Base-by-base conservation (phyloP, 164 flowering plant species). In the Berberis thunbergii region DNA sequence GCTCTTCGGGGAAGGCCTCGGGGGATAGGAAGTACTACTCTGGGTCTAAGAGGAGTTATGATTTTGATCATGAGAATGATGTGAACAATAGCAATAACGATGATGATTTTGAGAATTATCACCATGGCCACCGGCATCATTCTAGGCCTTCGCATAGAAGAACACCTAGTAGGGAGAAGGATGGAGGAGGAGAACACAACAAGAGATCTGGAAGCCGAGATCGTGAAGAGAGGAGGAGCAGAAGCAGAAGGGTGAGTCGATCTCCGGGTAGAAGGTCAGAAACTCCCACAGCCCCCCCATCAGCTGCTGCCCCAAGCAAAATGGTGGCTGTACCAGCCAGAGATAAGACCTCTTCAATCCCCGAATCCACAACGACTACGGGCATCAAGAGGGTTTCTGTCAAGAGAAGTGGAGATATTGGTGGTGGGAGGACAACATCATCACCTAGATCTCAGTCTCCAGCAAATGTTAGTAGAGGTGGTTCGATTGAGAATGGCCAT, bases 391-490 rank as follows among this genome's bases (percentile, higher is more conserved):
- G 87, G 77, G 76, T 83, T 41, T 73, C 80, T 12, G 88, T 81
- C 49, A 87, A 82, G 84, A 84, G 87, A 61, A 26, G 26, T 26
- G 26, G 26, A 26, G 26, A 26, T 26, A 26, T 26, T 26, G 26
- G 26, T 26, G 26, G 26, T 26, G 26, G 0, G 26, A 26, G 26
- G 26, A 69, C 68, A 48, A 79, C 69, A 3, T 83, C 86, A 2
- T 84, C 96, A 0, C 96, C 97, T 1, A 76, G 97, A 1, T 81
- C 97, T n/a, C 80, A 78, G 62, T 88, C 98, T 0, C 97, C 98
- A 4, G 94, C 87, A 0, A 78, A 76, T 67, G 59, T 67, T 41
- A 78, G 70, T 26, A 26, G 26, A 26, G 26, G 26, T 26, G 26
- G 26, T 26, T 26, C 26, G 52, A 43, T 54, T 48, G 7, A 56